A percentile compares a stretch with the other conserved stretches of the same genome.
phyloP scores from a whole-genome alignment of 805 yeast species.

The Candida sakaeoensis region DNA sequence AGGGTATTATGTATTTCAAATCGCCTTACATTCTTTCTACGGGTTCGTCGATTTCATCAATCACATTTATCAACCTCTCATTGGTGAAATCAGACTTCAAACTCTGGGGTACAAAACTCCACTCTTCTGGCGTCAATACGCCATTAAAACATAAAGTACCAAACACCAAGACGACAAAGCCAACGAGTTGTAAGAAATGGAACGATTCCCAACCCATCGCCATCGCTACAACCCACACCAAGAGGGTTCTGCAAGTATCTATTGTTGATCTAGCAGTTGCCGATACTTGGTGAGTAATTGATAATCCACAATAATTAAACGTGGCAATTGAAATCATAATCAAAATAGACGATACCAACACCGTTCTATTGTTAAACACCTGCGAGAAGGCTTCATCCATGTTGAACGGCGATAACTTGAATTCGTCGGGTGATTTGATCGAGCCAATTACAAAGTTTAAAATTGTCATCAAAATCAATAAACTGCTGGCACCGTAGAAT shows the following conservation, averaged over 20 bases:
- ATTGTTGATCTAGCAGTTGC: conserved; percentile 80
- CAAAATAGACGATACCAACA: conserved; percentile 52
- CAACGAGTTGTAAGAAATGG: conserved; percentile 56
- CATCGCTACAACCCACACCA: conserved; percentile 73
- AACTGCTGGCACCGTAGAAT: conserved; percentile 51
- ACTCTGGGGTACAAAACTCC: conserved; percentile 41
- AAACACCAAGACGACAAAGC: conserved; percentile 58
- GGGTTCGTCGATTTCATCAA: conserved; percentile 29
- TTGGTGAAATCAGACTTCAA: conserved; percentile 11
- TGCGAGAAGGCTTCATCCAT: conserved; percentile 47
- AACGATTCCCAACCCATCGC: conserved; percentile 73
- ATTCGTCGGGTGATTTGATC: conserved; percentile 24
- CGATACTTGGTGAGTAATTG: conserved; percentile 59
- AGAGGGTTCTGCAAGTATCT: conserved; percentile 70
- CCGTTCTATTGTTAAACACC: conserved; percentile 38
- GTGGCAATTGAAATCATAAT: conserved; percentile 71
- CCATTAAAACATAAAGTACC: conserved; percentile 78
- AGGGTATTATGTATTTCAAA: too few relatives aligned
- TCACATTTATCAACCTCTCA: conserved; percentile 20
- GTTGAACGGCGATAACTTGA: conserved; percentile 53
- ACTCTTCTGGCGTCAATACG: conserved; percentile 51
- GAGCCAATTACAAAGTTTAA: conserved; percentile 41
- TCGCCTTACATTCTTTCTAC: conserved; percentile 20
- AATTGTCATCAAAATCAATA: conserved; percentile 42
- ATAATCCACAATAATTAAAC: conserved; percentile 71